phyloP scores from a whole-genome alignment of 2,329 filamentous ascomycete species.

The Alternaria metachromatica region DNA sequence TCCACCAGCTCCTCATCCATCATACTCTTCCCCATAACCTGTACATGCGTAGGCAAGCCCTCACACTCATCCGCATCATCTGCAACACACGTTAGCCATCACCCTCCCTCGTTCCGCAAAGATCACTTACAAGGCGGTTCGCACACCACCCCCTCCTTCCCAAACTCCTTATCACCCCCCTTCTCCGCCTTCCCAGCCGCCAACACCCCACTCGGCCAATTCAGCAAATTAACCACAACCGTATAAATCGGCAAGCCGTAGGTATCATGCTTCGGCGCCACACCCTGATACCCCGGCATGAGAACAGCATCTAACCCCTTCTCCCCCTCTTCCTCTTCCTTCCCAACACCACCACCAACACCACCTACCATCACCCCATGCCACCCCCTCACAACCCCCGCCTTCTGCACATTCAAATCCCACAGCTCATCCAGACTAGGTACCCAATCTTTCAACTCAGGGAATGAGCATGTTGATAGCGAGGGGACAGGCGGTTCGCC shows the following conservation, averaged over 20 bases:
- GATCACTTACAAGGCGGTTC: slow-evolving; percentile 45
- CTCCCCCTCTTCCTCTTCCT: slow-evolving; percentile 23
- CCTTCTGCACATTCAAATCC: slow-evolving; percentile 51
- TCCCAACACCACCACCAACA: background rate
- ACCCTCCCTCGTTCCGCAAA: background rate
- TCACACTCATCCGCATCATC: slow-evolving; percentile 52
- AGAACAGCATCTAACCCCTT: slow-evolving; percentile 59
- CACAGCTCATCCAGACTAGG: slow-evolving; percentile 51
- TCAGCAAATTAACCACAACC: slow-evolving; percentile 59
- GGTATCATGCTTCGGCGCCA: slow-evolving; percentile 60
- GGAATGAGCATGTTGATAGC: slow-evolving; percentile 43
- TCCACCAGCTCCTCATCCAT: slow-evolving; percentile 56
- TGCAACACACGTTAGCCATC: background rate
- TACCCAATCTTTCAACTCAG: slow-evolving; percentile 40
- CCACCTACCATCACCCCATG: slow-evolving; percentile 46
- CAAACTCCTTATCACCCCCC: slow-evolving; percentile 48
- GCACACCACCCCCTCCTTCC: slow-evolving; percentile 36
- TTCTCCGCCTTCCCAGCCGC: slow-evolving; percentile 54
- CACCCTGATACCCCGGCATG: slow-evolving; percentile 57
- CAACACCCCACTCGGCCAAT: slow-evolving; percentile 61
- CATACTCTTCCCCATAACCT: slow-evolving; percentile 56
- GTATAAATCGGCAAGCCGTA: slow-evolving; percentile 59
- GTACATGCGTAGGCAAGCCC: slow-evolving; percentile 56
- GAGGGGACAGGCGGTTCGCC: slow-evolving; percentile 56
- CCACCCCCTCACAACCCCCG: slow-evolving; percentile 49